Evolutionary conservation across 2,329 filamentous ascomycete species (phyloP).

Genomic region (Fusarium longipes): DNA sequence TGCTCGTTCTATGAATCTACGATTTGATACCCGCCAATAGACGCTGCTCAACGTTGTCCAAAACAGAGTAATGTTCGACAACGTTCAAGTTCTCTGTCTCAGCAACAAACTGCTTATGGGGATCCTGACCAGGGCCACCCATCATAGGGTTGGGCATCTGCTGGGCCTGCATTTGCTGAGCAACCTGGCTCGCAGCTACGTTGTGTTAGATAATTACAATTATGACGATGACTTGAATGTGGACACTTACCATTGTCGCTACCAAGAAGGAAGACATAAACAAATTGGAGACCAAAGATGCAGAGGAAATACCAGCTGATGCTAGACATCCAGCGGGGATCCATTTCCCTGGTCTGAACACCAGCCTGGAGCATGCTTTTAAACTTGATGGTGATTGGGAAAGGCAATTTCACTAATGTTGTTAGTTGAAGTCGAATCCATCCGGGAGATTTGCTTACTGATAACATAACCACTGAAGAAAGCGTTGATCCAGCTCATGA

Average conservation of each 20-base stretch:
- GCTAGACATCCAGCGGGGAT: slow-evolving; percentile 98
- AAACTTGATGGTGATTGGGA: slow-evolving; percentile 97
- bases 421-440: slow-evolving; percentile 30
- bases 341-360: slow-evolving; percentile 93
- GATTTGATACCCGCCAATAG: slow-evolving; percentile 69
- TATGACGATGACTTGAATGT: background rate
- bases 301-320: slow-evolving; percentile 99
- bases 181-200: slow-evolving; percentile 88
- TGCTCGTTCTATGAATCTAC: slow-evolving; percentile 50
- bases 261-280: slow-evolving; percentile 96
- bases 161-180: slow-evolving; percentile 86
- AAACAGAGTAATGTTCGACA: slow-evolving; percentile 89
- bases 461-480: slow-evolving; percentile 99
- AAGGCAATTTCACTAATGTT: slow-evolving; percentile 86
- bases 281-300: slow-evolving; percentile 93
- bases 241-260: slow-evolving; percentile 86
- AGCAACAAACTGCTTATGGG: slow-evolving; percentile 91
- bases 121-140: slow-evolving; percentile 93
- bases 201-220: slow-evolving; percentile 14
- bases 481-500: slow-evolving; percentile 99
- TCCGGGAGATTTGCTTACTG: slow-evolving; percentile 64
- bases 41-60: slow-evolving; percentile 88
- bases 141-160: slow-evolving; percentile 68
- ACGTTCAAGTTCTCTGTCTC: slow-evolving; percentile 98
- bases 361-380: slow-evolving; percentile 99